Conservation (phyloP, 768 basidiomycete genomes). For the Boletus eberwhitei region DNA sequence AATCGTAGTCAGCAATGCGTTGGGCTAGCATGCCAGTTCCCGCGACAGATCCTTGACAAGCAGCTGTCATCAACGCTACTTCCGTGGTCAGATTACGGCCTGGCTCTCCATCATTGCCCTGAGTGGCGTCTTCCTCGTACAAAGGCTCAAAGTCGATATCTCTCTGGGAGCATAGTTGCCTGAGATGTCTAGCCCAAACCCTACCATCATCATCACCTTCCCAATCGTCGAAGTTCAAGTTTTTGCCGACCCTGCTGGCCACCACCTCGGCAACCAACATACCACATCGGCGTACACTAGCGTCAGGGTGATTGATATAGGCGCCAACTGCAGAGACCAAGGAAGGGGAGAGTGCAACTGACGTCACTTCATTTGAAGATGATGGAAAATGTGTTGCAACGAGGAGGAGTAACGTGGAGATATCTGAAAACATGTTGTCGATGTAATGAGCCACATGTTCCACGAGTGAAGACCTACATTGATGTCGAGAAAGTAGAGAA, state of each 20-base stretch:
- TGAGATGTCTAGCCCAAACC: constrained; percentile 60
- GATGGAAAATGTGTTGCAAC: constrained; percentile 57
- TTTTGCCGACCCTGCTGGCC: constrained; percentile 58
- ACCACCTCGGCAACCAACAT: constrained; percentile 89
- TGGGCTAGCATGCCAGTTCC: constrained; percentile 5
- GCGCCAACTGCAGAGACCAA: constrained; percentile 68
- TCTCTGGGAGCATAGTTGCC: constrained; percentile 46
- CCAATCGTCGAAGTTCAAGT: constrained; percentile 81
- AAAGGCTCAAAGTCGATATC: constrained; percentile 48
- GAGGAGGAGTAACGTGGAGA: constrained; percentile 70
- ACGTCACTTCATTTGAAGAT: constrained; percentile 42
- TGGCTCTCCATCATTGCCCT: constrained; percentile 5
- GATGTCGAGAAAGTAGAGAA: constrained; percentile 71
- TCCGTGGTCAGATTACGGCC: constrained; percentile 16
- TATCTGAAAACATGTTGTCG: constrained; percentile 44
- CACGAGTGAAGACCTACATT: constrained; percentile 49
- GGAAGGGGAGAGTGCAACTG: constrained; percentile 49
- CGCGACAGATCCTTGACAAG: neutral
- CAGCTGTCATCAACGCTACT: neutral
- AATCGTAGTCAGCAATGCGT: constrained; percentile 51
- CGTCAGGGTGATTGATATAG: constrained; percentile 79
- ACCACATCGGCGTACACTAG: constrained; percentile 76
- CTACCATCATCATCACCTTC: constrained; percentile 67
- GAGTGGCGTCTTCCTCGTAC: constrained; percentile 10
- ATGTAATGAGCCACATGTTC: neutral